Conservation (phyloP, 129 eudicot genomes). For the Artemisia argyi region DNA sequence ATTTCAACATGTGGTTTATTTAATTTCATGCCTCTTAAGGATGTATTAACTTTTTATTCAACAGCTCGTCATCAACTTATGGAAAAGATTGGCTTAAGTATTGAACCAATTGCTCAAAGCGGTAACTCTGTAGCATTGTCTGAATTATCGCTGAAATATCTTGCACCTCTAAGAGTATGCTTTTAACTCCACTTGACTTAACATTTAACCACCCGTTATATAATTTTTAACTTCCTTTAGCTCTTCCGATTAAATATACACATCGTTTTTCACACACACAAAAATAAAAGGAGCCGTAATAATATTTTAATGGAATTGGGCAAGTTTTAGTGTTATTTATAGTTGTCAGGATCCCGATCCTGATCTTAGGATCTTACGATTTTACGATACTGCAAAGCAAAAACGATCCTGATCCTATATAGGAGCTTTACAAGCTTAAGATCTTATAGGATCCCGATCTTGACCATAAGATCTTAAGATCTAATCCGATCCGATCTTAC, state of each 20-base stretch:
- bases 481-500: no score
- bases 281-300: no score
- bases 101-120: constrained; percentile 70
- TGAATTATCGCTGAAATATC: constrained; percentile 75
- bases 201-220: neutral
- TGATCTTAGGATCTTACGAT: no score
- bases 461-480: no score
- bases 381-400: no score
- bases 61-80: constrained; percentile 74
- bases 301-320: no score
- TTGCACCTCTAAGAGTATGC: constrained; percentile 85
- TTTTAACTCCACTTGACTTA: neutral
- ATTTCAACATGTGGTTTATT: neutral
- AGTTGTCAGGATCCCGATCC: no score
- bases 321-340: no score
- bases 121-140: constrained; percentile 82
- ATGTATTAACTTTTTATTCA: neutral
- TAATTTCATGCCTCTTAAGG: neutral
- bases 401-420: no score
- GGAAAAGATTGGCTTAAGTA: constrained; percentile 65
- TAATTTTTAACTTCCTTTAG: neutral
- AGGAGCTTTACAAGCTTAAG: no score
- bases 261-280: neutral
- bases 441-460: no score
- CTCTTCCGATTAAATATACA: neutral